phyloP scores from a whole-genome alignment of 2,329 filamentous ascomycete species.

The Colletotrichum orchidophilum region DNA sequence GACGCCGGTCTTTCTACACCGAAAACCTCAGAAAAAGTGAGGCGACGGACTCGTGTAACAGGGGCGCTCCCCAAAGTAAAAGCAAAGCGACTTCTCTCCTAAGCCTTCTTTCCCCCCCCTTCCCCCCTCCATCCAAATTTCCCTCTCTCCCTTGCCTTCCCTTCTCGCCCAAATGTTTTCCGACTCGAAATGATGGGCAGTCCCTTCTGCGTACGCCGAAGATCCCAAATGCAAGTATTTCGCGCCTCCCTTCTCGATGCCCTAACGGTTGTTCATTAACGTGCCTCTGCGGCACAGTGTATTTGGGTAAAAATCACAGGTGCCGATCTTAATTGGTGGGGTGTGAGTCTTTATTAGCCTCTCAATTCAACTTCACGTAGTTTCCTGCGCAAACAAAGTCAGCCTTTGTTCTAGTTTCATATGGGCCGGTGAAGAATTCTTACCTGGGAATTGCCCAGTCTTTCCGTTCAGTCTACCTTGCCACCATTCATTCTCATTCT shows the following conservation, averaged over 20 bases:
- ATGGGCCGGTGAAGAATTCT: neutral
- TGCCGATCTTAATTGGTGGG: neutral
- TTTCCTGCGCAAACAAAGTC: conserved; percentile 51
- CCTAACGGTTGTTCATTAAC: conserved; percentile 27
- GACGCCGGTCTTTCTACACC: conserved; percentile 1
- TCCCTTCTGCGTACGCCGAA: conserved; percentile 34
- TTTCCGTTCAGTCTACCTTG: conserved; percentile 81
- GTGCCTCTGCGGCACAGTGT: conserved; percentile 21
- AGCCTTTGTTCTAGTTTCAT: conserved; percentile 33
- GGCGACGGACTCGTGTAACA: neutral
- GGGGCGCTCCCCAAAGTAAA: neutral
- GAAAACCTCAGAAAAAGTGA: neutral
- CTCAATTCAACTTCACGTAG: conserved; percentile 57
- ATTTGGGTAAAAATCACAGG: conserved; percentile 14
- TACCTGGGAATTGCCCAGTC: conserved; percentile 95
- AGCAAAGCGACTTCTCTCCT: neutral
- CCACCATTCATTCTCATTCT: conserved; percentile 98
- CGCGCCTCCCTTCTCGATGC: conserved; percentile 17
- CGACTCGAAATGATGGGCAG: conserved; percentile 28
- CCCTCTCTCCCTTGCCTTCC: neutral
- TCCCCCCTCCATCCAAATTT: conserved; percentile 1
- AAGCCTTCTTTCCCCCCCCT: neutral
- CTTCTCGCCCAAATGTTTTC: conserved; percentile 12
- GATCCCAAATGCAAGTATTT: conserved; percentile 33
- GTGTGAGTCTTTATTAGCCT: conserved; percentile 35